Percentiles rank a stretch among this genome's conserved stretches.
Conservation (phyloP, 106 monocot genomes). For the Iris macrosiphon region DNA sequence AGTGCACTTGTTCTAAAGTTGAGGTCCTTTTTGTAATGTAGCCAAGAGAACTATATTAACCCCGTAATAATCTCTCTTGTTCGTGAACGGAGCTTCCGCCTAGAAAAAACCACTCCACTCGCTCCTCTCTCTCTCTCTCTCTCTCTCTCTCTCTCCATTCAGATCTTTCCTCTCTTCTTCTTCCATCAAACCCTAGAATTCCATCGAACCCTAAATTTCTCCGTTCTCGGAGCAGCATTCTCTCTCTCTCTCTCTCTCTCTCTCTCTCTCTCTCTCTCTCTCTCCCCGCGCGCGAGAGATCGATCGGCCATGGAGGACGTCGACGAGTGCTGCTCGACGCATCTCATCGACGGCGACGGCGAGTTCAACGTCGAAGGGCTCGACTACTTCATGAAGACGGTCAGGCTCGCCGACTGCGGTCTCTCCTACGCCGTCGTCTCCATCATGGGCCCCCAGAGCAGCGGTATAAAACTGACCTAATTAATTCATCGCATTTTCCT, state of each 20-base stretch:
- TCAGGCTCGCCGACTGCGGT: conserved; percentile 21
- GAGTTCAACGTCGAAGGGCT: conserved; percentile 26
- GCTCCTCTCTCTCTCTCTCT: no score
- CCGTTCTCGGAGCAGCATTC: no score
- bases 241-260: conserved; percentile 2
- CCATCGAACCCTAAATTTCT: no score
- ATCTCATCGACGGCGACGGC: conserved; percentile 38
- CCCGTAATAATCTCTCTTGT: no score
- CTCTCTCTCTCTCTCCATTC: no score
- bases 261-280: background rate
- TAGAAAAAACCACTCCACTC: no score
- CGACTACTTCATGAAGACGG: conserved; percentile 23
- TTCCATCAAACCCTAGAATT: no score
- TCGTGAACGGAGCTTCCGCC: no score
- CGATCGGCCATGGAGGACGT: background rate
- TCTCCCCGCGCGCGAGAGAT: background rate
- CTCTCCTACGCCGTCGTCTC: conserved; percentile 42
- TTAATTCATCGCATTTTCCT: background rate
- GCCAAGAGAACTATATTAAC: no score
- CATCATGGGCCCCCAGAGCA: conserved; percentile 51
- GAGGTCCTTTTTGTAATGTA: no score
- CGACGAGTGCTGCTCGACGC: conserved; percentile 24
- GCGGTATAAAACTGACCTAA: conserved; percentile 8
- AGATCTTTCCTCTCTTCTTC: no score
- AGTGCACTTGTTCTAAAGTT: no score